A percentile compares a stretch with the other conserved stretches of the same genome.
These are phyloP conservation scores for Fragaria vesca DNA, from an alignment of 306 rosid genomes.

Conservation along the genomic window DNA sequence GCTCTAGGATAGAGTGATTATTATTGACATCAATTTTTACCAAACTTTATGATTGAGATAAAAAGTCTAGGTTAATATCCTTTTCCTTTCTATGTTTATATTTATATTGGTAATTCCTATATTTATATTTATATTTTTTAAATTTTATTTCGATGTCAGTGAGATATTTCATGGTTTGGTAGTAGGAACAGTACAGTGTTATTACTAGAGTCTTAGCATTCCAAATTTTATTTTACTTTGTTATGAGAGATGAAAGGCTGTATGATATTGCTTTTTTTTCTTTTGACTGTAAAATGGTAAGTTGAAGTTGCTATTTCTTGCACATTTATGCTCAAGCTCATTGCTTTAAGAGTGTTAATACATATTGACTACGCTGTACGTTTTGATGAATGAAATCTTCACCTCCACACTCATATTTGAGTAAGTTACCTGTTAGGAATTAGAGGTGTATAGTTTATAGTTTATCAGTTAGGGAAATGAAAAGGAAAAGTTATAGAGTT, in stretches of 20 bases:
- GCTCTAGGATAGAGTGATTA: neutral
- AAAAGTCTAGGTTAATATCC: neutral
- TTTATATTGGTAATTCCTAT: neutral
- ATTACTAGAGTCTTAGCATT: neutral
- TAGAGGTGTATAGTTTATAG: neutral
- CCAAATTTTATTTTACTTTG: neutral
- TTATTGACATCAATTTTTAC: neutral
- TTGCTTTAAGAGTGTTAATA: neutral
- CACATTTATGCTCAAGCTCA: neutral
- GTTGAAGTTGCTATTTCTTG: neutral
- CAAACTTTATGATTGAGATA: too few species aligned
- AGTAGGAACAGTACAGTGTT: neutral
- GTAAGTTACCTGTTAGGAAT: neutral
- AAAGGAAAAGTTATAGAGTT: neutral
- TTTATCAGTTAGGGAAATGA: neutral
- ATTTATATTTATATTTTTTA: too few species aligned
- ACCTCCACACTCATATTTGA: neutral
- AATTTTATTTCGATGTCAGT: neutral
- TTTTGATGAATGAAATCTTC: neutral
- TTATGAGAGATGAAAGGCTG: neutral
- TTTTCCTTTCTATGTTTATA: neutral
- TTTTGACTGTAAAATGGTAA: neutral
- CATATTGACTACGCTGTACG: neutral
- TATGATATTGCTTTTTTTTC: neutral
- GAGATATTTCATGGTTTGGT: neutral